Conservation (phyloP, 129 eudicot genomes). For the Sambucus nigra region DNA sequence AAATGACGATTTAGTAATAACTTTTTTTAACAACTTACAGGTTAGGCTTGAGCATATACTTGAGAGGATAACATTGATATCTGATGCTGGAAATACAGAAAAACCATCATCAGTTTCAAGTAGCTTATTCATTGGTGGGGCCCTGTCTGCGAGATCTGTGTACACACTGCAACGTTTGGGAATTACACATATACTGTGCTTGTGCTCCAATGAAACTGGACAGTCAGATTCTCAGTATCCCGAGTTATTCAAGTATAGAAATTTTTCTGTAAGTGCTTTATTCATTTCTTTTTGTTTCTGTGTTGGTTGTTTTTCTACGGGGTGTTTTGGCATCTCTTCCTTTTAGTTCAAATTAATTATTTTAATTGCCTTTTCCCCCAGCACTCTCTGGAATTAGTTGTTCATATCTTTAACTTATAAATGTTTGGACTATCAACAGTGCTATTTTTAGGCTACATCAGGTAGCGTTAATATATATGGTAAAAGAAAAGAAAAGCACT, state of each 20-base stretch:
- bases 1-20: not conserved
- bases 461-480: too few species aligned
- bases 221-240: slow-evolving; percentile 52
- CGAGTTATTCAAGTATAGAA: slow-evolving; percentile 33
- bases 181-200: slow-evolving; percentile 44
- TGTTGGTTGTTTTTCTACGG: not conserved
- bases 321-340: not conserved
- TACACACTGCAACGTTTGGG: slow-evolving; percentile 44
- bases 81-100: slow-evolving; percentile 95
- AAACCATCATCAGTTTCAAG: slow-evolving; percentile 49
- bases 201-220: slow-evolving; percentile 53
- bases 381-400: slow-evolving; percentile 17
- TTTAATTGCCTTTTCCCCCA: not conserved
- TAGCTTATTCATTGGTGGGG: slow-evolving; percentile 44
- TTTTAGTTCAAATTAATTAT: too few species aligned
- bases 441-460: too few species aligned
- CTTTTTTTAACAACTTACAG: slow-evolving; percentile 29
- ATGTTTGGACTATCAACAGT: too few species aligned
- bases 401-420: too few species aligned
- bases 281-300: not conserved
- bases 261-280: slow-evolving; percentile 35
- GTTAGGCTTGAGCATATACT: slow-evolving; percentile 96
- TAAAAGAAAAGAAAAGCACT: too few species aligned
- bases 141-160: slow-evolving; percentile 52
- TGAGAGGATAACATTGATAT: slow-evolving; percentile 80